Percentiles rank a stretch among this genome's conserved stretches.
These are phyloP conservation scores for Candida freyschussii DNA, from an alignment of 1,139 yeast species.

Conservation along the genomic window DNA sequence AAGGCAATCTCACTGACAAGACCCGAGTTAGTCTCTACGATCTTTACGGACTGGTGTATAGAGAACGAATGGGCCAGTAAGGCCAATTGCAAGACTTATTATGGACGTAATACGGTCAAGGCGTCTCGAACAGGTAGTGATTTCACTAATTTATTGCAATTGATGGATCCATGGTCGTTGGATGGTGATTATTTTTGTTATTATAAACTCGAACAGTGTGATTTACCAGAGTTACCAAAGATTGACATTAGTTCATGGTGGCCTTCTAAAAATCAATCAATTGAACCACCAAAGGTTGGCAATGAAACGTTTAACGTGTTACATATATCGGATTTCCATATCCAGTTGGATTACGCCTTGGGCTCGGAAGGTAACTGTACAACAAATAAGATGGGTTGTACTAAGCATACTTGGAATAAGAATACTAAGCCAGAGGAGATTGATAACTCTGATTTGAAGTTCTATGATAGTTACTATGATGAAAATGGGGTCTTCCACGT, in stretches of 20 bases:
- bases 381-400: slow-evolving; percentile 32
- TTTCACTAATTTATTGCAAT: slow-evolving; percentile 41
- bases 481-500: slow-evolving; percentile 34
- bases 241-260: slow-evolving; percentile 39
- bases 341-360: slow-evolving; percentile 49
- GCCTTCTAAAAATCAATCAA: slow-evolving; percentile 35
- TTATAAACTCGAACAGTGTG: slow-evolving; percentile 38
- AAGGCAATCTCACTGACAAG: slow-evolving; percentile 36
- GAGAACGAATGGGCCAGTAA: slow-evolving; percentile 22
- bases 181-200: slow-evolving; percentile 55
- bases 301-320: slow-evolving; percentile 52
- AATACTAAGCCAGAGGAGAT: slow-evolving; percentile 8
- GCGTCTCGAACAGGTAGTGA: slow-evolving; percentile 37
- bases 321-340: slow-evolving; percentile 62
- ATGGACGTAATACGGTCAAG: slow-evolving; percentile 32
- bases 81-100: slow-evolving; percentile 29
- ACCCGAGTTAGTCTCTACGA: slow-evolving; percentile 40
- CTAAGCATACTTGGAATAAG: slow-evolving; percentile 27
- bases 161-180: slow-evolving; percentile 42
- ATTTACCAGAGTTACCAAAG: slow-evolving; percentile 41
- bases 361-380: slow-evolving; percentile 63
- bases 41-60: slow-evolving; percentile 41
- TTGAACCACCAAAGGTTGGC: slow-evolving; percentile 30
- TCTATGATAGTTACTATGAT: slow-evolving; percentile 35
- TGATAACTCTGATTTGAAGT: slow-evolving; percentile 30